phyloP scores from a whole-genome alignment of 192 early-diverging fungal species.

The Dimargaris verticillata region DNA sequence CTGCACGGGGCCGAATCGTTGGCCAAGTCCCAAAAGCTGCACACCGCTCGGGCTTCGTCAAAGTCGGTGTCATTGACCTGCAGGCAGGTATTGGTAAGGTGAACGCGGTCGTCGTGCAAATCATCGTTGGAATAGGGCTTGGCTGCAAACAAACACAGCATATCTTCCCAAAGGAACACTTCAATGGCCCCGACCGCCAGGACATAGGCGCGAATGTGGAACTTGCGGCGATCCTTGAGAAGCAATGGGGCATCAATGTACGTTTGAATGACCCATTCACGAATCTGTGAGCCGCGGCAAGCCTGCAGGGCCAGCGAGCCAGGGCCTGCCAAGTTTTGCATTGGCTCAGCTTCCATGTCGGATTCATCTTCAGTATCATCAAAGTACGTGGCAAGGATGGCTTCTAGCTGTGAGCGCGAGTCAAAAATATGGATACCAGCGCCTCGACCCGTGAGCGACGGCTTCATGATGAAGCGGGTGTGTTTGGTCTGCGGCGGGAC shows the following conservation, averaged over 20 bases:
- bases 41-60: constrained; percentile 33
- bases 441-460: constrained; percentile 42
- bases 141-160: constrained; percentile 45
- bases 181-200: constrained; percentile 36
- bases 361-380: constrained; percentile 27
- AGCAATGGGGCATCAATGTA: constrained; percentile 41
- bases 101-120: constrained; percentile 29
- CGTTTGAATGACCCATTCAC: constrained; percentile 52
- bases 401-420: constrained; percentile 28
- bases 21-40: constrained; percentile 35
- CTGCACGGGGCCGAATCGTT: background rate
- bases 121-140: constrained; percentile 24
- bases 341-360: constrained; percentile 16
- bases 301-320: background rate
- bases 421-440: constrained; percentile 49
- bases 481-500: constrained; percentile 13
- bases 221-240: constrained; percentile 34
- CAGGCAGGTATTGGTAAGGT: constrained; percentile 50
- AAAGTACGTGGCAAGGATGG: constrained; percentile 23
- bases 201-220: constrained; percentile 47
- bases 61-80: constrained; percentile 31
- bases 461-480: constrained; percentile 42
- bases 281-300: constrained; percentile 31
- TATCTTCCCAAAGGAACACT: constrained; percentile 41
- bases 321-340: background rate